These are phyloP conservation scores for Lagenaria siceraria DNA, from an alignment of 306 rosid genomes.

Conservation along the genomic window DNA sequence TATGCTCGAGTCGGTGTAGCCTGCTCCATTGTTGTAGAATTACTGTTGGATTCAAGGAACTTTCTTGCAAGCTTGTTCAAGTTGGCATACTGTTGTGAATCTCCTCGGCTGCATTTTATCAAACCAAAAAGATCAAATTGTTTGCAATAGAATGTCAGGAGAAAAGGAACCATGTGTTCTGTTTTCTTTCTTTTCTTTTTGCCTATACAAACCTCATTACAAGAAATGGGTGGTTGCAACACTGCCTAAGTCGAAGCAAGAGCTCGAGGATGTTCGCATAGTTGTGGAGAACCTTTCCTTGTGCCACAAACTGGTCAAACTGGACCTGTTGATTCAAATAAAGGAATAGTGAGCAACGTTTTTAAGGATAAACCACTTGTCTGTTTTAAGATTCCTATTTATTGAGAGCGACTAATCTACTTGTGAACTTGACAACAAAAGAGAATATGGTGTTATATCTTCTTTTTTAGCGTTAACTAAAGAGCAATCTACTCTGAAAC, in stretches of 20 bases:
- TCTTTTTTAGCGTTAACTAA: neutral
- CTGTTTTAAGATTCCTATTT: neutral
- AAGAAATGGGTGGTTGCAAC: conserved; percentile 82
- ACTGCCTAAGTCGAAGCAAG: conserved; percentile 70
- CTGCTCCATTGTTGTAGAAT: conserved; percentile 17
- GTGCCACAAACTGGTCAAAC: conserved; percentile 72
- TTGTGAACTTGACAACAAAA: neutral
- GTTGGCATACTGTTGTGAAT: conserved; percentile 35
- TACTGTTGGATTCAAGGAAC: conserved; percentile 30
- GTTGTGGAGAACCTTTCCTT: conserved; percentile 72
- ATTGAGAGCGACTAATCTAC: neutral
- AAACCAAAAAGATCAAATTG: conserved; percentile 17
- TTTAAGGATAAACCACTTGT: neutral
- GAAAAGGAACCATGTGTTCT: neutral
- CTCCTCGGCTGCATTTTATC: conserved; percentile 27
- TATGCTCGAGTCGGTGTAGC: conserved; percentile 39
- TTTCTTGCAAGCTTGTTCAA: conserved; percentile 42
- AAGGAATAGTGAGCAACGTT: neutral
- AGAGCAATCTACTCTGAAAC: neutral
- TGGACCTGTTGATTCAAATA: conserved; percentile 40
- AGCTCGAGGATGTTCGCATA: conserved; percentile 58
- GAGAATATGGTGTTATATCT: neutral
- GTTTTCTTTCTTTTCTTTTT: neutral
- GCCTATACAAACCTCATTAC: conserved; percentile 44
- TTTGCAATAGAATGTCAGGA: neutral